Evolutionary conservation across 2,329 filamentous ascomycete species (phyloP).

Genomic region (Aureobasidium leucospermi): DNA sequence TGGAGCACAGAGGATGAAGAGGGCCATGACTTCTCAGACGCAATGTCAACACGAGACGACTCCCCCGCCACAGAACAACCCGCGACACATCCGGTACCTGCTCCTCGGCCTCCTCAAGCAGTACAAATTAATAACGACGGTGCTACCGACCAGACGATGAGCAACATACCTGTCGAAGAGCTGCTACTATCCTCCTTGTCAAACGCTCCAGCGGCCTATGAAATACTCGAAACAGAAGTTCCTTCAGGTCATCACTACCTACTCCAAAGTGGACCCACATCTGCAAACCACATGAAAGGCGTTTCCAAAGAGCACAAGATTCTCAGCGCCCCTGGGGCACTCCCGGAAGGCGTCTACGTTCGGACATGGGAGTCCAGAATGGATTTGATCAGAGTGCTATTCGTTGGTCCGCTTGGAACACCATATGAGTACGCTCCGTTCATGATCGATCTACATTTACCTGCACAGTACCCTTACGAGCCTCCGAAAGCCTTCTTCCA

Average conservation of each 20-base stretch:
- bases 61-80: neutral
- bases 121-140: neutral
- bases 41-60: neutral
- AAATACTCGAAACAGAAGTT: slow-evolving; percentile 34
- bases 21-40: neutral
- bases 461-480: slow-evolving; percentile 41
- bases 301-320: slow-evolving; percentile 53
- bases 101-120: slow-evolving; percentile 15
- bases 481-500: slow-evolving; percentile 53
- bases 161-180: neutral
- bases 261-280: slow-evolving; percentile 15
- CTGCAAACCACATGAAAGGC: slow-evolving; percentile 38
- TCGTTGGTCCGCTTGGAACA: slow-evolving; percentile 52
- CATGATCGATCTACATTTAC: slow-evolving; percentile 51
- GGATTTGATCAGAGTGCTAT: slow-evolving; percentile 51
- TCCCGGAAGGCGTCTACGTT: slow-evolving; percentile 51
- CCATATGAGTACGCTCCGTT: slow-evolving; percentile 56
- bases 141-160: slow-evolving; percentile 15
- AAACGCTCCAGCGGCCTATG: slow-evolving; percentile 12
- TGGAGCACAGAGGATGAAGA: slow-evolving; percentile 17
- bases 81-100: neutral
- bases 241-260: slow-evolving; percentile 39
- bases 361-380: slow-evolving; percentile 53
- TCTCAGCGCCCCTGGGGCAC: slow-evolving; percentile 32
- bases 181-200: neutral